Base-by-base conservation (phyloP, 2,329 filamentous ascomycete species). In the Thyridium curvatum region DNA sequence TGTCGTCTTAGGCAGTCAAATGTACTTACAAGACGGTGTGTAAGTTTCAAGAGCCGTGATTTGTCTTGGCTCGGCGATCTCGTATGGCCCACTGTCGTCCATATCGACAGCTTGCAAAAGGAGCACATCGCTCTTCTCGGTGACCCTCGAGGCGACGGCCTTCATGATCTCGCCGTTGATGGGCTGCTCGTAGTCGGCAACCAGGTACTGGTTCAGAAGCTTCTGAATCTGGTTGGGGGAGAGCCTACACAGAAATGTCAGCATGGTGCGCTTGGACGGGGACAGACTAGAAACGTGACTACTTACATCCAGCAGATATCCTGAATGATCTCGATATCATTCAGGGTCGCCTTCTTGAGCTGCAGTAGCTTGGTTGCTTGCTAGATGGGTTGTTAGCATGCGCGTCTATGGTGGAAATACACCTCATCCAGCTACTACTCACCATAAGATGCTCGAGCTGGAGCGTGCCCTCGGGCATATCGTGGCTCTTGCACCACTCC, bases 161-260 rank as follows among this genome's bases (percentile, higher is more conserved):
- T 98, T 98, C 93, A 98, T 98, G 59, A 98, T 98, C 62, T 98
- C 93, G 58, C 91, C 93, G 55, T 98, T 97, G 65, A 98, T 98
- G 30, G 93, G 93, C 66, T 97, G 93, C 66, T 98, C 93, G 62
- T 98, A 98, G 65, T 98, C 93, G 43, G 93, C 93, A 41, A 98
- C 91, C 35, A 98, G 78, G 60, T 98, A 98, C 64, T 98, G 93
- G 66, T 98, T 98, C 49, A 98, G 74, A 28, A 98, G 78, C 70
- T 98, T 98, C 65, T 98, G 93, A 47, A 98, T 98, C 64, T 98
- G 93, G 66, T 96, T 97, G 38, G 93, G 93, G 2, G 91, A 96
- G 38, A 98, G 77, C 86, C 86, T 93, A 45, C 13, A 18, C 35
- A 34, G 12, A 9, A 8, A 8, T 6, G 30, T 50, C 26, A 48